A percentile compares a stretch with the other conserved stretches of the same genome.
Conservation (phyloP, 805 yeast genomes). For the Candida anglica region DNA sequence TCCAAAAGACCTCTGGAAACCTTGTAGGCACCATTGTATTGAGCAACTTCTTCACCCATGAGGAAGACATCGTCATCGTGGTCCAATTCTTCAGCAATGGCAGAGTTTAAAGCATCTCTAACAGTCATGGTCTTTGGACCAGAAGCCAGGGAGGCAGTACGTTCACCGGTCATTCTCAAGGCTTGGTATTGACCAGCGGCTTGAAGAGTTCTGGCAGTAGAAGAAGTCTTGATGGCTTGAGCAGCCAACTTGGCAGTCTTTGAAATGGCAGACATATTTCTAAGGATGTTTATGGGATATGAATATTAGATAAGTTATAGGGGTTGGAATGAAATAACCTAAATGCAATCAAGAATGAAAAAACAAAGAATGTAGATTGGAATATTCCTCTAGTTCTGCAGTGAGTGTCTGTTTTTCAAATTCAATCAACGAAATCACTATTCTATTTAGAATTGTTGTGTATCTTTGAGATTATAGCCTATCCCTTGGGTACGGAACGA, state of each 20-base stretch:
- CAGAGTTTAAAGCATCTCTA: slow-evolving; percentile 94
- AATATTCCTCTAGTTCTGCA: too few relatives aligned
- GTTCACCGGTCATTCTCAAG: slow-evolving; percentile 29
- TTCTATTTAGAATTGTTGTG: too few relatives aligned
- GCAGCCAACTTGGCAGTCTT: slow-evolving; percentile 42
- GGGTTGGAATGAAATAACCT: too few relatives aligned
- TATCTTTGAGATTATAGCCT: too few relatives aligned
- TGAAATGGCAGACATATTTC: slow-evolving; percentile 34
- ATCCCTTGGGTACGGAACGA: slow-evolving; percentile 22
- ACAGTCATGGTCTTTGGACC: slow-evolving; percentile 73
- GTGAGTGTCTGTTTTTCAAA: too few relatives aligned
- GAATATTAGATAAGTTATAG: too few relatives aligned
- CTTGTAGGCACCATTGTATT: slow-evolving; percentile 98
- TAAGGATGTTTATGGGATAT: slow-evolving; percentile 22
- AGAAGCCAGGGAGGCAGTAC: slow-evolving; percentile 45
- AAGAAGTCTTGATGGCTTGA: slow-evolving; percentile 25
- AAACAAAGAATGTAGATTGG: too few relatives aligned
- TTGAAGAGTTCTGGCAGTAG: slow-evolving; percentile 15
- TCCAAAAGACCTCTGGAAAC: slow-evolving; percentile 93
- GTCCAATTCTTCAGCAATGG: slow-evolving; percentile 96
- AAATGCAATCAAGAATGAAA: too few relatives aligned
- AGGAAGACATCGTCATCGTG: slow-evolving; percentile 90
- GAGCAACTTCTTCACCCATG: slow-evolving; percentile 99
- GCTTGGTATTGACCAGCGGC: slow-evolving; percentile 33
- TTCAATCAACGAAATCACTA: too few relatives aligned